Conservation (phyloP, 768 basidiomycete species). For the Tulasnella sp. region DNA sequence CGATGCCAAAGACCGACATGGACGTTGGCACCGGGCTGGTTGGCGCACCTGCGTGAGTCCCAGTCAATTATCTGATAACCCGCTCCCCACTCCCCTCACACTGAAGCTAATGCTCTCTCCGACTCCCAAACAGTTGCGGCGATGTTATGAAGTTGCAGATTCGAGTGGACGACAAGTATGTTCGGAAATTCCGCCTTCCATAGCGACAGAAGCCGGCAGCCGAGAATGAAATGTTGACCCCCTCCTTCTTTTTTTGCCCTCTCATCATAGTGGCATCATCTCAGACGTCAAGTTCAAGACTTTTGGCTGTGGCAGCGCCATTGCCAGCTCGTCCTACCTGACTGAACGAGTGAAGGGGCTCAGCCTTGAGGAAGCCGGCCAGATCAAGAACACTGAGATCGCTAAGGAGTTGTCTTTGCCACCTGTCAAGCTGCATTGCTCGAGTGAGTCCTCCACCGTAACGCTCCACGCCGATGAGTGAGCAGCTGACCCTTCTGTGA, state of each 20-base stretch:
- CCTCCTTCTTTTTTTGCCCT: neutral
- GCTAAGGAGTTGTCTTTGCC: slow-evolving; percentile 93
- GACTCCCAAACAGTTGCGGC: slow-evolving; percentile 56
- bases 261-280: slow-evolving; percentile 58
- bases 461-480: neutral
- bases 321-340: slow-evolving; percentile 97
- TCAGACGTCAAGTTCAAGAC: slow-evolving; percentile 99
- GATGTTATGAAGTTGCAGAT: slow-evolving; percentile 99
- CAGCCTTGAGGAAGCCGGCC: slow-evolving; percentile 85
- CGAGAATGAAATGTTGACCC: neutral
- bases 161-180: slow-evolving; percentile 73
- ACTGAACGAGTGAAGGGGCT: slow-evolving; percentile 97
- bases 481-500: slow-evolving; percentile 21
- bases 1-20: slow-evolving; percentile 80
- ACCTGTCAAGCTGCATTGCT: slow-evolving; percentile 93
- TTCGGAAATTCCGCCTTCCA: slow-evolving; percentile 16
- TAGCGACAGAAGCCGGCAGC: neutral
- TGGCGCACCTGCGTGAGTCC: slow-evolving; percentile 85
- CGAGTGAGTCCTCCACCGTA: slow-evolving; percentile 50
- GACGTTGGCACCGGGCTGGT: slow-evolving; percentile 98
- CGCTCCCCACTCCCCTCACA: neutral
- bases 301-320: slow-evolving; percentile 96
- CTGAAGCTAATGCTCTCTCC: neutral
- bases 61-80: slow-evolving; percentile 12
- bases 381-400: slow-evolving; percentile 98